Percentiles rank a stretch among this genome's conserved stretches.
These are phyloP conservation scores for Cutaneotrichosporon dermatis DNA, from an alignment of 1,284 basidiomycete genomes.

Conservation along the genomic window DNA sequence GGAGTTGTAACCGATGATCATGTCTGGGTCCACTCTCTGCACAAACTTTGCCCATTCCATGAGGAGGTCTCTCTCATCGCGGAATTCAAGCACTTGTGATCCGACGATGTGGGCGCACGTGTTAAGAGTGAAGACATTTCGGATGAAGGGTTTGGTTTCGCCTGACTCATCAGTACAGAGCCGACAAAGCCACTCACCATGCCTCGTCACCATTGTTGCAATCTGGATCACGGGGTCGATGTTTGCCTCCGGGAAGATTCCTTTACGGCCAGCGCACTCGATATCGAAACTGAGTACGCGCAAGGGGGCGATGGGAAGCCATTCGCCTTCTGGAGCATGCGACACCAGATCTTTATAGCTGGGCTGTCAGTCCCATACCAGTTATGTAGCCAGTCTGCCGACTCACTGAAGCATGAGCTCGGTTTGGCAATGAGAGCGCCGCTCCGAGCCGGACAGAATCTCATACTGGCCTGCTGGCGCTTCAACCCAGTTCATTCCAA, in stretches of 20 bases:
- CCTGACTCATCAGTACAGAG: conserved; percentile 54
- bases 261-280: conserved; percentile 92
- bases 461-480: conserved; percentile 74
- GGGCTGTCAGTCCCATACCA: neutral
- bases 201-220: conserved; percentile 92
- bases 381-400: neutral
- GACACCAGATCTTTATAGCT: conserved; percentile 81
- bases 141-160: conserved; percentile 82
- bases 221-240: conserved; percentile 93
- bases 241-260: conserved; percentile 85
- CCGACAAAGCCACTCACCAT: conserved; percentile 58
- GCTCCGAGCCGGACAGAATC: conserved; percentile 57
- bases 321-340: conserved; percentile 79
- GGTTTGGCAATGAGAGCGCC: conserved; percentile 76
- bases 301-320: conserved; percentile 83
- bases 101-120: conserved; percentile 89
- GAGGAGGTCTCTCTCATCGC: conserved; percentile 69
- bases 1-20: conserved; percentile 92
- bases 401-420: conserved; percentile 71
- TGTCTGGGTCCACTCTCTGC: conserved; percentile 80
- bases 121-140: conserved; percentile 93
- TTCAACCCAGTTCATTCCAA: conserved; percentile 98
- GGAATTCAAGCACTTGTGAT: conserved; percentile 82
- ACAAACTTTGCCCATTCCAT: conserved; percentile 79
- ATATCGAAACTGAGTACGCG: conserved; percentile 94